Conservation (phyloP, 768 basidiomycete genomes). For the Hemileccinum impolitum region DNA sequence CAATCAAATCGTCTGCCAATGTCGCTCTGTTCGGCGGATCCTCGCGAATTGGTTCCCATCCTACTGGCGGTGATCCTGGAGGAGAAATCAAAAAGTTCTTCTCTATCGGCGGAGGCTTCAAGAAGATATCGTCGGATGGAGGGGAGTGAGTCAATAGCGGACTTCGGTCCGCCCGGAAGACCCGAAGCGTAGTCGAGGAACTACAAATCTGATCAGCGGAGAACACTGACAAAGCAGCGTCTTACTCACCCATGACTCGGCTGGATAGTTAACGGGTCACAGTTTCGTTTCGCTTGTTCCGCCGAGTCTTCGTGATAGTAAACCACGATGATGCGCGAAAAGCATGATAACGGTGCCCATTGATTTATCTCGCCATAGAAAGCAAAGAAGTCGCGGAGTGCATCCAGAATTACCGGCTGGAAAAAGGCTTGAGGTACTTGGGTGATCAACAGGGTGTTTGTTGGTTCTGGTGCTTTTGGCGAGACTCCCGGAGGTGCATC, state of each 20-base stretch:
- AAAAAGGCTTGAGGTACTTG: conserved; percentile 77
- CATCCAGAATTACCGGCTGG: conserved; percentile 59
- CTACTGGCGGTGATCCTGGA: conserved; percentile 94
- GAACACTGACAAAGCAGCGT: conserved; percentile 4
- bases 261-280: conserved; percentile 63
- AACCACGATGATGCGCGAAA: conserved; percentile 80
- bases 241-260: conserved; percentile 48
- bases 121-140: conserved; percentile 29
- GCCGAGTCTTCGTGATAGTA: conserved; percentile 63
- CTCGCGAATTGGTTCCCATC: conserved; percentile 91
- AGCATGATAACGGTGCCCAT: conserved; percentile 85
- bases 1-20: conserved; percentile 84
- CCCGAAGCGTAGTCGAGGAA: conserved; percentile 51
- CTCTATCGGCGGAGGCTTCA: conserved; percentile 75
- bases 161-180: conserved; percentile 72
- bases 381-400: conserved; percentile 69
- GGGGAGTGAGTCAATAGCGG: conserved; percentile 45
- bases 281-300: conserved; percentile 60
- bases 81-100: conserved; percentile 98
- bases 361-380: conserved; percentile 79
- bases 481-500: not conserved
- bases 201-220: conserved; percentile 33
- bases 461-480: conserved; percentile 29
- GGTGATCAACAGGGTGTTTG: conserved; percentile 86
- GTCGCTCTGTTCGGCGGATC: conserved; percentile 84